Percentiles rank a stretch among this genome's conserved stretches.
Evolutionary conservation across 257 asterid genomes (phyloP).

Genomic region (Salvia rosmarinus): DNA sequence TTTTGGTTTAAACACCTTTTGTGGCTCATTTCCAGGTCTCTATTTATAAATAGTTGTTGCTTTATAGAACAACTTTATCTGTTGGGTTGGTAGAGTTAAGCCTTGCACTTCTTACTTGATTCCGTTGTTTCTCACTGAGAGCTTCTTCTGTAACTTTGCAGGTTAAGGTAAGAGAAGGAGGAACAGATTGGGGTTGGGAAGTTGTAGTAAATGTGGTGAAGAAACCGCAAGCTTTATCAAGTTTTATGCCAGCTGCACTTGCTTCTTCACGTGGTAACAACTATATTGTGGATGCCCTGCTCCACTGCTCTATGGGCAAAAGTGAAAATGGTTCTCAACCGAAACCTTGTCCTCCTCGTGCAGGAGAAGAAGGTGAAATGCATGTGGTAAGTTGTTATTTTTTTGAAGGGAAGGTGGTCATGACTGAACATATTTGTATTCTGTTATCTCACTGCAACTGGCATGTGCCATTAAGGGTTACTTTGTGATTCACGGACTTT

Average conservation of each 20-base stretch:
- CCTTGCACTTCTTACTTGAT: not conserved
- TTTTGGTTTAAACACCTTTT: too few species aligned
- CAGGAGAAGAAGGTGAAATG: constrained; percentile 98
- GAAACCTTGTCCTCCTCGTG: constrained; percentile 86
- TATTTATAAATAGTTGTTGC: not conserved
- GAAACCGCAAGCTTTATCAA: constrained; percentile 59
- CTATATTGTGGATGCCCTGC: constrained; percentile 87
- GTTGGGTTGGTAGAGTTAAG: constrained; percentile 7
- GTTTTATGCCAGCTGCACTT: constrained; percentile 87
- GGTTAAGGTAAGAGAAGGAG: constrained; percentile 94
- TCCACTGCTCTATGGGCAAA: constrained; percentile 79
- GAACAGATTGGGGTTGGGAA: constrained; percentile 99
- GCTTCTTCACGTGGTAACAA: constrained; percentile 81
- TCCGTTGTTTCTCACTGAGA: constrained; percentile 12
- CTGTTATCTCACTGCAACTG: constrained; percentile 11
- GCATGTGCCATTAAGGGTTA: constrained; percentile 15
- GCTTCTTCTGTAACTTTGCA: constrained; percentile 43
- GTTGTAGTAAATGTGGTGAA: constrained; percentile 94
- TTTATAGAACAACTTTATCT: not conserved
- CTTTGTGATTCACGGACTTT: constrained; percentile 24
- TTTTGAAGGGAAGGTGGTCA: not conserved
- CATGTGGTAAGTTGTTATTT: constrained; percentile 74
- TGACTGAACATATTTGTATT: constrained; percentile 24
- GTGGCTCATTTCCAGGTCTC: constrained; percentile 4
- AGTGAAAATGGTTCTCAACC: constrained; percentile 78